These are phyloP conservation scores for Turritis glabra DNA, from an alignment of 345 rosid genomes.

Conservation along the genomic window DNA sequence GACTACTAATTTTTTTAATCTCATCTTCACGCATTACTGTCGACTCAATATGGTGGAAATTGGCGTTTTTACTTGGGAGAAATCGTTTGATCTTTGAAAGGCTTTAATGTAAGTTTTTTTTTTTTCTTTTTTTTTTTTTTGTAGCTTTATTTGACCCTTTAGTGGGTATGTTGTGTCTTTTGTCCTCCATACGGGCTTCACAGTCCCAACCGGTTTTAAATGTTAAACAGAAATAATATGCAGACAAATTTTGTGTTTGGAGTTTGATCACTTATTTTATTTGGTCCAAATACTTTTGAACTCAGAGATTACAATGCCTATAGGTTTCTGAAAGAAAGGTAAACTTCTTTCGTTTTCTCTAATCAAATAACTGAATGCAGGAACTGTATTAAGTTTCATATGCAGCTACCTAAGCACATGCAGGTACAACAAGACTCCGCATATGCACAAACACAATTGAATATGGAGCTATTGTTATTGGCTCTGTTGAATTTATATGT, in stretches of 20 bases:
- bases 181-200: neutral
- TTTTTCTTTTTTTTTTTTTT: neutral
- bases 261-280: constrained; percentile 6
- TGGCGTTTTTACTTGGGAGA: neutral
- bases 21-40: neutral
- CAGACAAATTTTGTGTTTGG: neutral
- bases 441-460: constrained; percentile 75
- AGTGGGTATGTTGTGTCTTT: constrained; percentile 20
- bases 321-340: neutral
- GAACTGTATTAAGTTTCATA: constrained; percentile 37
- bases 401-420: constrained; percentile 46
- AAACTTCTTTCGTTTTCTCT: constrained; percentile 1
- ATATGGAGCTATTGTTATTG: constrained; percentile 59
- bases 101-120: neutral
- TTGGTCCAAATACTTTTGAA: constrained; percentile 5
- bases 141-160: constrained; percentile 19
- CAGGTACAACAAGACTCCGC: constrained; percentile 50
- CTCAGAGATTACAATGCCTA: neutral
- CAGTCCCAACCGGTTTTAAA: neutral
- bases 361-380: constrained; percentile 32
- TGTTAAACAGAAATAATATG: neutral
- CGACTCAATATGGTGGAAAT: neutral
- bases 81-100: constrained; percentile 5
- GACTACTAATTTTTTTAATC: neutral
- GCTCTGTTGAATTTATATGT: constrained; percentile 45